These are phyloP conservation scores for Iris pallida DNA, from an alignment of 116 monocot species.

Conservation along the genomic window DNA sequence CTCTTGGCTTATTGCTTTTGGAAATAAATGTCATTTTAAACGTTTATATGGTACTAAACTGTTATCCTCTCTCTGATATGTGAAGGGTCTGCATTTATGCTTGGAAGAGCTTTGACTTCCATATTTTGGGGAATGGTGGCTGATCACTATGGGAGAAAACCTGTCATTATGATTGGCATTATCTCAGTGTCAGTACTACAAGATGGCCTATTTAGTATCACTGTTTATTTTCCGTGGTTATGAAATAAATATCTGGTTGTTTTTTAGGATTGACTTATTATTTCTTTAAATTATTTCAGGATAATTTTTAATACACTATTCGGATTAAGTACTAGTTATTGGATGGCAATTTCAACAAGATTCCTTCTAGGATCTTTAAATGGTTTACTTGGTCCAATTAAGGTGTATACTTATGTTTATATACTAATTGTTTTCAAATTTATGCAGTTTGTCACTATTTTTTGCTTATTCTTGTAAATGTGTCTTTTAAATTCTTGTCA, in stretches of 20 bases:
- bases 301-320: conserved; percentile 41
- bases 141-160: conserved; percentile 26
- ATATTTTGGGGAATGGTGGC: conserved; percentile 23
- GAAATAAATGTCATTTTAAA: neutral
- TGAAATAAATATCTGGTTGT: neutral
- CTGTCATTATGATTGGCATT: conserved; percentile 23
- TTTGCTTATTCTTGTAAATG: neutral
- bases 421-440: neutral
- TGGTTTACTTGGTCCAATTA: conserved; percentile 51
- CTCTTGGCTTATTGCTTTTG: neutral
- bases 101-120: conserved; percentile 57
- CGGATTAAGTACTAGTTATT: conserved; percentile 35
- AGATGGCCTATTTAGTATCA: neutral
- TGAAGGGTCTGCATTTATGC: conserved; percentile 41
- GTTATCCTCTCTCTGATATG: neutral
- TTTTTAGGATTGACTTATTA: conserved; percentile 11
- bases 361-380: conserved; percentile 49
- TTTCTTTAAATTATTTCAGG: conserved; percentile 19
- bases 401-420: conserved; percentile 10
- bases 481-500: conserved; percentile 8
- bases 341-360: conserved; percentile 49
- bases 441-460: neutral
- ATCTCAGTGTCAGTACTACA: conserved; percentile 11
- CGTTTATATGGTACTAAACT: neutral
- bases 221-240: neutral